phyloP scores from a whole-genome alignment of 805 yeast species.

The Wickerhamomyces sydowiorum region DNA sequence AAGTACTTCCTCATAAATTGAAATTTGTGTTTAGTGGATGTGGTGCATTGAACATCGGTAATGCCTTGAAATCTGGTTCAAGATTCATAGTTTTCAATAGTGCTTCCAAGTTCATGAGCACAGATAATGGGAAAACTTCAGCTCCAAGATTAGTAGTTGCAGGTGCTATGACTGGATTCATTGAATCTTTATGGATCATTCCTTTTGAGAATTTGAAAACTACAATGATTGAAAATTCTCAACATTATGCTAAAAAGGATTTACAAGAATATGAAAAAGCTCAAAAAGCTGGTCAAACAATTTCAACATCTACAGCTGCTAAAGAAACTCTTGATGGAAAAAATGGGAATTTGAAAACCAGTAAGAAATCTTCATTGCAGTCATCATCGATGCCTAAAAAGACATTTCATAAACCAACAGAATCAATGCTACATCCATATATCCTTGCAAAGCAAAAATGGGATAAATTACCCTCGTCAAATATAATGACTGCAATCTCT shows the following conservation, averaged over 20 bases:
- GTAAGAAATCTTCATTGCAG: slow-evolving; percentile 7
- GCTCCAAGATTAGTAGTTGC: slow-evolving; percentile 84
- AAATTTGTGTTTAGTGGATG: slow-evolving; percentile 50
- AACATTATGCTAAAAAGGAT: slow-evolving; percentile 24
- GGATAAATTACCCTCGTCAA: slow-evolving; percentile 48
- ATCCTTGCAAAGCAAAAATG: slow-evolving; percentile 27
- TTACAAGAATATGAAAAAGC: slow-evolving; percentile 9
- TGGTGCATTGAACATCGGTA: slow-evolving; percentile 71
- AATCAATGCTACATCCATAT: slow-evolving; percentile 20
- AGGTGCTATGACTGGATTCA: slow-evolving; percentile 75
- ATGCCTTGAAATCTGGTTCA: slow-evolving; percentile 64
- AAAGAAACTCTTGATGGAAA: too few relatives aligned
- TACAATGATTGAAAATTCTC: slow-evolving; percentile 68
- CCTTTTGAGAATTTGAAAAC: slow-evolving; percentile 89
- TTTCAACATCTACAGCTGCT: slow-evolving; percentile 3
- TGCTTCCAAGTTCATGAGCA: slow-evolving; percentile 63
- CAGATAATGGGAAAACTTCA: slow-evolving; percentile 51
- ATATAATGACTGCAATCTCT: slow-evolving; percentile 44
- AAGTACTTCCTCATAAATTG: slow-evolving; percentile 25
- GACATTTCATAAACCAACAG: slow-evolving; percentile 24
- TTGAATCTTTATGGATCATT: slow-evolving; percentile 77
- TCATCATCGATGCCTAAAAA: slow-evolving; percentile 9
- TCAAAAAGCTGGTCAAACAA: slow-evolving; percentile 12
- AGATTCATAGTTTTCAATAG: slow-evolving; percentile 72
- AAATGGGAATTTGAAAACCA: not conserved